Evolutionary conservation across 805 yeast genomes (phyloP), one percentile per base, ranked within the genome.

Genomic region (Candida tallmaniae): DNA sequence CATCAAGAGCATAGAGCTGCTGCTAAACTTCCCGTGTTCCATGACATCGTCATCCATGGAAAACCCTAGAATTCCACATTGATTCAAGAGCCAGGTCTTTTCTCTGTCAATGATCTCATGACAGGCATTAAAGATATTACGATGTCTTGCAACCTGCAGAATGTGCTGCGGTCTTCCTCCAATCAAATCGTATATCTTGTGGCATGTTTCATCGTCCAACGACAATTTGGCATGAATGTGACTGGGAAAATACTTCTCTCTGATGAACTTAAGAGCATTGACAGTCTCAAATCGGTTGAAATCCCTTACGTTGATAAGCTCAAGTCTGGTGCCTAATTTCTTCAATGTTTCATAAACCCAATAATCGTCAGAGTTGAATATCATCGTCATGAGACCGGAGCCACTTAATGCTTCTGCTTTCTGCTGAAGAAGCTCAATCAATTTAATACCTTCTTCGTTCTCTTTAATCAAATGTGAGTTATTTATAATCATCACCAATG

Each of bases 1-100:
- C 74, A 82, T 78, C 35, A 83, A 59, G 5, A 79, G 58, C 88
- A 83, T 81, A 11, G 90, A 89, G 27, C 83, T 68, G 6, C 78
- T 63, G 2, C 87, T 68, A 47, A 83, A 83, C 54, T 83, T 84
- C 4, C 94, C 94, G 42, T 73, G 69, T 42, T 82, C 89, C 83
- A 83, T 82, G 5, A 85, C 95, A 58, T 85, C 95, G 49, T 85
- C 95, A 50, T 85, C 95, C 95, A 85, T 83, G 13, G 68, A 76
- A 44, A 68, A 70, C 2, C 94, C 95, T 7, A 85, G 56, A 10
- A 85, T 60, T 0, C 87, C 93, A 56, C 94, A 84, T 47, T 84
- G 86, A 50, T 83, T 85, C 44, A 85, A 65, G 43, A 84, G 81
- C 95, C 95, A 85, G 0, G 88, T 83, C 51, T 82, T 83, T 46